These are phyloP conservation scores for Cordia subcordata DNA, from an alignment of 257 asterid genomes.

Conservation along the genomic window DNA sequence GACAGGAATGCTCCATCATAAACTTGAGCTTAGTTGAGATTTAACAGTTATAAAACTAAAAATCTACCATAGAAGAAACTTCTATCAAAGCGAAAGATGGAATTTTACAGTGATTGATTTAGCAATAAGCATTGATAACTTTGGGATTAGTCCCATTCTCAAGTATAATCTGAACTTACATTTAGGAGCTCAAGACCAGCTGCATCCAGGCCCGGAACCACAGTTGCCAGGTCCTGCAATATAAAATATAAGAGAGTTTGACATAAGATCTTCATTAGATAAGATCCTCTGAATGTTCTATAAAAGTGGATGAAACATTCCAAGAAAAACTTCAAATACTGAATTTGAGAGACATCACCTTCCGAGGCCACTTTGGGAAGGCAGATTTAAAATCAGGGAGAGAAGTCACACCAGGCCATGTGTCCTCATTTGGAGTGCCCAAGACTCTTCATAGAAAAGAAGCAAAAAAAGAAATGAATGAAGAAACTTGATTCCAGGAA, in stretches of 20 bases:
- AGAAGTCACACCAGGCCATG: constrained; percentile 96
- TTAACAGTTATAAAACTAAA: no score
- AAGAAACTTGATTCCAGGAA: background rate
- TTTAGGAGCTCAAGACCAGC: constrained; percentile 78
- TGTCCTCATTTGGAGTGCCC: constrained; percentile 98
- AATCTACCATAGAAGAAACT: no score
- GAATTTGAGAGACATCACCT: constrained; percentile 36
- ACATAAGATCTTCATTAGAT: background rate
- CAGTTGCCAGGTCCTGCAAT: constrained; percentile 66
- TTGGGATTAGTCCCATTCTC: background rate
- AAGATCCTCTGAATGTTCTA: constrained; percentile 4
- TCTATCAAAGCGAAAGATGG: no score
- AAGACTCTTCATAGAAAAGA: constrained; percentile 45
- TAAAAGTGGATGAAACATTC: background rate
- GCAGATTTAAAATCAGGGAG: constrained; percentile 88
- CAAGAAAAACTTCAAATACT: background rate
- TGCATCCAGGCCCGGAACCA: constrained; percentile 73
- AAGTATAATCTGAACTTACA: constrained; percentile 46
- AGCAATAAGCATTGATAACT: background rate
- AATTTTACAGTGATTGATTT: no score
- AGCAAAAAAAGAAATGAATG: constrained; percentile 5
- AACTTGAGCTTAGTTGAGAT: no score
- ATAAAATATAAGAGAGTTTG: constrained; percentile 7
- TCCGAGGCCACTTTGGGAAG: constrained; percentile 83
- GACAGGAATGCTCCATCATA: no score